These are phyloP conservation scores for Backusella tuberculispora DNA, from an alignment of 192 early-diverging fungal genomes.

Conservation along the genomic window DNA sequence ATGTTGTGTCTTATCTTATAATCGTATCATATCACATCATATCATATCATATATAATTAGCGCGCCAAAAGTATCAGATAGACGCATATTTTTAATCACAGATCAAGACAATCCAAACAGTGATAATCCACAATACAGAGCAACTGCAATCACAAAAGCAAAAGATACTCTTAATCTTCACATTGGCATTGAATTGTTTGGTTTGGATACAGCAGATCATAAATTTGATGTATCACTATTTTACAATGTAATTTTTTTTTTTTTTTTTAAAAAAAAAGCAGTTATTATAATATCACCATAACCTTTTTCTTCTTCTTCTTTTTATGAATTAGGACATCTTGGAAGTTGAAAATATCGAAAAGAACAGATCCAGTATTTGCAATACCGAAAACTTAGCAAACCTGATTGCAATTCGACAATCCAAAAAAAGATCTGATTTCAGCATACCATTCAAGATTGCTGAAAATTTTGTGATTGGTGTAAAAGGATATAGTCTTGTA, in stretches of 20 bases:
- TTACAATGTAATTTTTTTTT: slow-evolving; percentile 54
- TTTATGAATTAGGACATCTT: background rate
- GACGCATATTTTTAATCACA: slow-evolving; percentile 77
- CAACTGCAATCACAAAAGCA: slow-evolving; percentile 59
- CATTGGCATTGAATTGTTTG: slow-evolving; percentile 67
- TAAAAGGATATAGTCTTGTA: slow-evolving; percentile 67
- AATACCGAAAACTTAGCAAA: slow-evolving; percentile 56
- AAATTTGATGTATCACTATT: slow-evolving; percentile 61
- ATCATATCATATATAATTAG: slow-evolving; percentile 14
- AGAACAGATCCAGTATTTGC: slow-evolving; percentile 12
- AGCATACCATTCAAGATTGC: slow-evolving; percentile 65
- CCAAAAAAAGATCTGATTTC: slow-evolving; percentile 63
- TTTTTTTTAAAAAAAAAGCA: no score
- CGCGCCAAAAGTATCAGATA: slow-evolving; percentile 53
- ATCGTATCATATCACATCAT: no score
- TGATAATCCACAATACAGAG: slow-evolving; percentile 46
- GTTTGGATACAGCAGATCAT: slow-evolving; percentile 51
- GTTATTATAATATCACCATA: no score
- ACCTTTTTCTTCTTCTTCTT: no score
- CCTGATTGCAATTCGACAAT: slow-evolving; percentile 62
- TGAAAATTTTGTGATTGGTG: slow-evolving; percentile 64
- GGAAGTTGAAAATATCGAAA: background rate
- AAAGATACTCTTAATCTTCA: slow-evolving; percentile 62
- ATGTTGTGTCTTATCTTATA: no score
- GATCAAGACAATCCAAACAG: slow-evolving; percentile 68